Evolutionary conservation across 2,329 filamentous ascomycete genomes (phyloP), one percentile per base, ranked within the genome.

Genomic region (Phoma herbarum): DNA sequence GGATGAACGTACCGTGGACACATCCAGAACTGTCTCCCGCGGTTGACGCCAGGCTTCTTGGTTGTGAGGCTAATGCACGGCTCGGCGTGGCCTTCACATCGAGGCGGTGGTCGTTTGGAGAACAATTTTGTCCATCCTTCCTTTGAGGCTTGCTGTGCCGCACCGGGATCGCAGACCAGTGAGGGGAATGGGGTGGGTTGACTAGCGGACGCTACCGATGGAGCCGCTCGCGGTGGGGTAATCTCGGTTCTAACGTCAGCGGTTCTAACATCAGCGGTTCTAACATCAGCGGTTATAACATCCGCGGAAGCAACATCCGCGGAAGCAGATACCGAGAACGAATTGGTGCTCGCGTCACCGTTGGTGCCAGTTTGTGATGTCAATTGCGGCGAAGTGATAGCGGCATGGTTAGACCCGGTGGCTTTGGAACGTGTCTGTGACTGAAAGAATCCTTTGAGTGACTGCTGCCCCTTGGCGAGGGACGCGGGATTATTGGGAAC

Each of bases 91-190:
- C 80, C 79, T 67, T 97, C 93, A 73, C 95, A 99, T 57, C 85
- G 85, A 1, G 95, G 95, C 1, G 86, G 83, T 1, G 86, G 80
- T 56, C 90, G 88, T 75, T 90, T 92, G 16, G 88, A 86, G 61
- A 98, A 88, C 14, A 98, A 82, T 73, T 90, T 93, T 4, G 87
- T 88, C 95, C 95, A 98, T 22, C 89, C 90, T 71, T 95, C 90
- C 74, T 92, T 94, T 78, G 81, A 65, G 57, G 70, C 57, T 73
- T 75, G 89, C 74, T 92, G 94, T 76, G 81, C 62, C 66, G 70
- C 57, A 68, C 69, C 65, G 0, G 74, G 71, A 26, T 75, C 70
- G 33, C 46, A 59, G 10, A 35, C 14, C 33, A n/a, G 12, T 46
- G 70, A 66, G n/a, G 57, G 46, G 6, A 51, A 52, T 2, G 46